Percentiles rank a stretch among this genome's conserved stretches.
Conservation (phyloP, 495 filamentous ascomycete species). For the Cladorrhinum samala region DNA sequence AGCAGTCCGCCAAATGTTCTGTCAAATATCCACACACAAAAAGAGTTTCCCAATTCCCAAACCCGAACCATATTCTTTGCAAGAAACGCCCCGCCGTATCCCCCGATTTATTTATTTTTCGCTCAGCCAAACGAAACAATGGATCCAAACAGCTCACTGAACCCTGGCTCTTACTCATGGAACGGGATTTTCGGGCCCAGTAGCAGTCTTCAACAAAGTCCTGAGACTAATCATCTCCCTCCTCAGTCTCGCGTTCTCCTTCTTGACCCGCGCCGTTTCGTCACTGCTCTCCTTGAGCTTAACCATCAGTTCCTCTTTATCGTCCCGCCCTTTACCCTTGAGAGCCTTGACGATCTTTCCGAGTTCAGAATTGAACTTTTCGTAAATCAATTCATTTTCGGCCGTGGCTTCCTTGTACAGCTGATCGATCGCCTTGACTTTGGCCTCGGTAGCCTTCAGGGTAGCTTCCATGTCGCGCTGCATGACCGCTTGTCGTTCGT, state of each 20-base stretch:
- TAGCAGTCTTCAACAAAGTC: conserved; percentile 37
- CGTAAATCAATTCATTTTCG: conserved; percentile 92
- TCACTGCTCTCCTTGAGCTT: conserved; percentile 60
- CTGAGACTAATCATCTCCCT: conserved; percentile 48
- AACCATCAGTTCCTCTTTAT: conserved; percentile 64
- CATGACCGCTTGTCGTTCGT: conserved; percentile 51
- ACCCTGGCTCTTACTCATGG: too few species aligned
- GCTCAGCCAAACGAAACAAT: neutral
- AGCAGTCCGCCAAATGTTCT: too few species aligned
- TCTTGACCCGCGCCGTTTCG: conserved; percentile 65
- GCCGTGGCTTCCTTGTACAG: conserved; percentile 81
- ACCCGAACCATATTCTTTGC: conserved; percentile 1
- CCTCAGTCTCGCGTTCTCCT: conserved; percentile 62
- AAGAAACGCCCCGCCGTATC: neutral
- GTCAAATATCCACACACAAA: too few species aligned
- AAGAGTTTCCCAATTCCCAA: neutral
- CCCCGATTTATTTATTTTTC: too few species aligned
- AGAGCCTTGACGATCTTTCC: conserved; percentile 74
- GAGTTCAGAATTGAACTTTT: conserved; percentile 85
- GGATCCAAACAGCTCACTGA: neutral
- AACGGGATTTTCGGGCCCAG: neutral
- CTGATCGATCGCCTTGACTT: conserved; percentile 79
- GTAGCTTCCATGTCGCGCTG: conserved; percentile 63
- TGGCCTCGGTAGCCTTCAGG: conserved; percentile 64
- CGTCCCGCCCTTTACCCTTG: conserved; percentile 59